phyloP scores from a whole-genome alignment of 768 basidiomycete species.

The Strobilomyces dryophilus region DNA sequence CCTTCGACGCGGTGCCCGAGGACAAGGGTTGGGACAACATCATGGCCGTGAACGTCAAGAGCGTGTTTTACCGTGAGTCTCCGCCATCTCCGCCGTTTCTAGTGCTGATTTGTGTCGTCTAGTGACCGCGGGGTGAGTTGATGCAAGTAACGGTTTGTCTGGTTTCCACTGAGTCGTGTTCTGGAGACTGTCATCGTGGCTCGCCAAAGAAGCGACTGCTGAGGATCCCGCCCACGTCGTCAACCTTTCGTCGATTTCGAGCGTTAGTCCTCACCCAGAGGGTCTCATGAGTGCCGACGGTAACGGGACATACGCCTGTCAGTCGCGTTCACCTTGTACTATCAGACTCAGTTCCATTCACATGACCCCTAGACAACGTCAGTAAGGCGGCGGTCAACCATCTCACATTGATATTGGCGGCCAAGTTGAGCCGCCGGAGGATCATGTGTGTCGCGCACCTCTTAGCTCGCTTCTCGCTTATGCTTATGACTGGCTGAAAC shows the following conservation, averaged over 20 bases:
- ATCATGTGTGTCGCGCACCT: conserved; percentile 53
- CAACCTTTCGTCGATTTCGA: conserved; percentile 74
- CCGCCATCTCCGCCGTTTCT: neutral
- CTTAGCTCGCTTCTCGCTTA: neutral
- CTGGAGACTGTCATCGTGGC: conserved; percentile 39
- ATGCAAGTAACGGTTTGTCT: neutral
- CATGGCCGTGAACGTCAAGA: conserved; percentile 81
- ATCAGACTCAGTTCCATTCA: neutral
- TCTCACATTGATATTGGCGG: conserved; percentile 66
- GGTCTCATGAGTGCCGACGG: conserved; percentile 46
- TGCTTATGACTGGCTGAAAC: conserved; percentile 1
- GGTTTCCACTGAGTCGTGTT: neutral
- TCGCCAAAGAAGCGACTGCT: conserved; percentile 61
- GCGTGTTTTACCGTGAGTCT: conserved; percentile 70
- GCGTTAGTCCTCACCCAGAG: conserved; percentile 50
- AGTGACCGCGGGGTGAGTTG: conserved; percentile 44
- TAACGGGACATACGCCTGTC: conserved; percentile 76
- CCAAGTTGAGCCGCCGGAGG: conserved; percentile 53
- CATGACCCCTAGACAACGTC: conserved; percentile 52
- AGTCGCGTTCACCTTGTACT: conserved; percentile 28
- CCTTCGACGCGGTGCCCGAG: conserved; percentile 68
- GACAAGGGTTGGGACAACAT: conserved; percentile 84
- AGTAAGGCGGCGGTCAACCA: conserved; percentile 90
- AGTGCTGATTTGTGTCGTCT: neutral
- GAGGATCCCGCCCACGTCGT: conserved; percentile 71